A percentile compares a stretch with the other conserved stretches of the same genome.
Evolutionary conservation across 805 yeast genomes (phyloP).

Genomic region (Candida sanyiensis): DNA sequence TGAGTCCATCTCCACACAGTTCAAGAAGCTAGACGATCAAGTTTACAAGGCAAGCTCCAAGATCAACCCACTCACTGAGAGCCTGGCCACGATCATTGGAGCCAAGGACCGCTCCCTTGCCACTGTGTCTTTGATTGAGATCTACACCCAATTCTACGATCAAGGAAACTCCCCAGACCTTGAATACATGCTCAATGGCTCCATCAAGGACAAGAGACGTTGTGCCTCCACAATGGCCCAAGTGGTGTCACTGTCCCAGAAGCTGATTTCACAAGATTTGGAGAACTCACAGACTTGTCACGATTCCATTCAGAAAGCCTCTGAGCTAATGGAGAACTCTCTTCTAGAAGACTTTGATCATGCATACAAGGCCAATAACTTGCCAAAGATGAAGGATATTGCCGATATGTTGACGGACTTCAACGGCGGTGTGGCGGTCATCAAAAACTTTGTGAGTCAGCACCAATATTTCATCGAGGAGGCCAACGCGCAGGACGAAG

Average conservation of each 20-base stretch:
- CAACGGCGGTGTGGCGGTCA: conserved; percentile 80
- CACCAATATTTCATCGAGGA: conserved; percentile 57
- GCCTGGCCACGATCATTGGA: conserved; percentile 59
- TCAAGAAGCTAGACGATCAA: conserved; percentile 44
- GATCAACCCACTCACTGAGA: conserved; percentile 66
- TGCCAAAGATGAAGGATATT: conserved; percentile 65
- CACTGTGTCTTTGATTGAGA: conserved; percentile 65
- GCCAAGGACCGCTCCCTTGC: conserved; percentile 69
- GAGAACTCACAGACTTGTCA: conserved; percentile 36
- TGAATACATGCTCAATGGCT: conserved; percentile 47
- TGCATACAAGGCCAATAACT: conserved; percentile 66
- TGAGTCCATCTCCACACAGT: conserved; percentile 39
- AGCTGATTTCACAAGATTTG: conserved; percentile 51
- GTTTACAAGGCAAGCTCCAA: conserved; percentile 52
- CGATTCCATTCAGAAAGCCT: conserved; percentile 53
- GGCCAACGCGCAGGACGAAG: conserved; percentile 19
- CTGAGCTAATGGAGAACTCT: conserved; percentile 70
- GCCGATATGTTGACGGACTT: conserved; percentile 72
- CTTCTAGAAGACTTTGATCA: conserved; percentile 64
- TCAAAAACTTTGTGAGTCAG: conserved; percentile 75
- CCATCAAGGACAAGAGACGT: conserved; percentile 49
- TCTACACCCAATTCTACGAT: conserved; percentile 70
- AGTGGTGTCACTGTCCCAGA: conserved; percentile 56
- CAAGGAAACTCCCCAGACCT: conserved; percentile 44
- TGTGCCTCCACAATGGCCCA: conserved; percentile 70